A percentile compares a stretch with the other conserved stretches of the same genome.
These are phyloP conservation scores for Parmales sp. DNA, from an alignment of 108 stramenopile genomes.

Conservation along the genomic window DNA sequence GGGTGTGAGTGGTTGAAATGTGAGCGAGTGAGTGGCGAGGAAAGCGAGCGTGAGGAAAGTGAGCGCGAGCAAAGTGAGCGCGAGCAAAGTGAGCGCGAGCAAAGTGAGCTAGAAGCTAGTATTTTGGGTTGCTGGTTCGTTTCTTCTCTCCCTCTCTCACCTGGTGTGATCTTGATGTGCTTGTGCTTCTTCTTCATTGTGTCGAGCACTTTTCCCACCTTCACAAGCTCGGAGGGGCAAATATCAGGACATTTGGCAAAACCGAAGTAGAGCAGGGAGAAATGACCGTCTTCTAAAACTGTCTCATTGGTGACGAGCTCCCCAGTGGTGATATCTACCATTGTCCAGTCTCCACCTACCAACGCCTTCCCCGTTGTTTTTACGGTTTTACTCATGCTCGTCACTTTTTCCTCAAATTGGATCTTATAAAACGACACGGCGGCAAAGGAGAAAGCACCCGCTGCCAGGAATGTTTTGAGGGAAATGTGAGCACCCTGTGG, in stretches of 20 bases:
- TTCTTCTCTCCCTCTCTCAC: too few relatives aligned
- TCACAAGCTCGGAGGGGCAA: slow-evolving; percentile 98
- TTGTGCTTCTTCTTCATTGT: slow-evolving; percentile 60
- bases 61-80: too few relatives aligned
- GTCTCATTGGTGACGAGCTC: not conserved
- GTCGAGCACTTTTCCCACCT: slow-evolving; percentile 88
- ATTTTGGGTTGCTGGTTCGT: too few relatives aligned
- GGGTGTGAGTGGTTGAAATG: too few relatives aligned
- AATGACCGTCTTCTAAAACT: slow-evolving; percentile 21
- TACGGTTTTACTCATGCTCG: not conserved
- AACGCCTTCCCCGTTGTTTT: not conserved
- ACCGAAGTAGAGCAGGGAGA: slow-evolving; percentile 88
- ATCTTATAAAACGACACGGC: not conserved
- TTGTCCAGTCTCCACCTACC: slow-evolving; percentile 66
- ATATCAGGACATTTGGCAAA: slow-evolving; percentile 99
- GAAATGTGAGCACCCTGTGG: too few relatives aligned
- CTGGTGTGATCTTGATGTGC: too few relatives aligned
- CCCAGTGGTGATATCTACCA: not conserved
- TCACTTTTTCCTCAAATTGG: not conserved
- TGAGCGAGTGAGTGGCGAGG: too few relatives aligned
- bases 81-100: too few relatives aligned
- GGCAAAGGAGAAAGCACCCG: not conserved
- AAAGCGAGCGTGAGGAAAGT: too few relatives aligned
- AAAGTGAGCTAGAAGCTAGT: too few relatives aligned
- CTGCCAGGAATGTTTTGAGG: too few relatives aligned